Percentiles rank a stretch among this genome's conserved stretches.
These are phyloP conservation scores for Amylostereum areolatum DNA, from an alignment of 1,284 basidiomycete genomes.

Conservation along the genomic window DNA sequence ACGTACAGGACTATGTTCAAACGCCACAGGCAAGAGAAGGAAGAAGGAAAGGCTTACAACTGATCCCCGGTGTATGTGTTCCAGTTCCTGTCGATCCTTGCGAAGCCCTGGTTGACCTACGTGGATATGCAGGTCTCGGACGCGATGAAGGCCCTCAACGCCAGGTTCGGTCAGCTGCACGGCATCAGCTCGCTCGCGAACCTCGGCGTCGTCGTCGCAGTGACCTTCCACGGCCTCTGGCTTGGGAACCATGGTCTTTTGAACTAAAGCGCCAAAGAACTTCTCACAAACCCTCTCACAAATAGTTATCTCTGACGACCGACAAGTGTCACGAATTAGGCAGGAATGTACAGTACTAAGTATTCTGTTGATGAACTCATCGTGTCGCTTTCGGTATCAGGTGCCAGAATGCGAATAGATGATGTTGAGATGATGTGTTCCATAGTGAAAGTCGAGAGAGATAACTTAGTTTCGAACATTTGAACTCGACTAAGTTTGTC, in stretches of 20 bases:
- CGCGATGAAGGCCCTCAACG: conserved; percentile 64
- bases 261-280: too few species aligned
- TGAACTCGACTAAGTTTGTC: too few species aligned
- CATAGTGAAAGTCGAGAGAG: too few species aligned
- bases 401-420: too few species aligned
- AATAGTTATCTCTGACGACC: too few species aligned
- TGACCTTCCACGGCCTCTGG: conserved; percentile 71
- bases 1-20: conserved; percentile 59
- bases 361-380: too few species aligned
- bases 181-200: conserved; percentile 66
- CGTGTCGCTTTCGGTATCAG: too few species aligned
- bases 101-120: conserved; percentile 2
- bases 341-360: too few species aligned
- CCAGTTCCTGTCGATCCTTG: neutral
- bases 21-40: conserved; percentile 67
- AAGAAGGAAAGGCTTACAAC: conserved; percentile 64
- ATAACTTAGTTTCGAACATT: too few species aligned
- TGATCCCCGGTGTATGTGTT: conserved; percentile 58
- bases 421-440: too few species aligned
- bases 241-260: conserved; percentile 48
- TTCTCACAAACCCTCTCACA: too few species aligned
- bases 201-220: conserved; percentile 50
- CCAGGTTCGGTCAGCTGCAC: conserved; percentile 59
- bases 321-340: too few species aligned
- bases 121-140: conserved; percentile 47